These are phyloP conservation scores for Azolla pinnata DNA, from an alignment of 75 land plant species.

Conservation along the genomic window DNA sequence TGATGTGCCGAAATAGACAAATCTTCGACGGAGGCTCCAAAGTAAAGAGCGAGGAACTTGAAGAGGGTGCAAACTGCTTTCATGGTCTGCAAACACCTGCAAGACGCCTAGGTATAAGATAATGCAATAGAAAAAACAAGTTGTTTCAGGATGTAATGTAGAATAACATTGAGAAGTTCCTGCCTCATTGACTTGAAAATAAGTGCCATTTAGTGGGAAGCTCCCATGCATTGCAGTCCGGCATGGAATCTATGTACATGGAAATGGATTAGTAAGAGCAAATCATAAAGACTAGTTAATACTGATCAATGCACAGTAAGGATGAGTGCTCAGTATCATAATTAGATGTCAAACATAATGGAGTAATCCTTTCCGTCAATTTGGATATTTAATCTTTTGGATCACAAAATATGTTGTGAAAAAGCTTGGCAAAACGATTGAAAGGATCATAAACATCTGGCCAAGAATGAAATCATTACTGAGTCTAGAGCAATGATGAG, in stretches of 20 bases:
- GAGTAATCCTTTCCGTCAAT: too few species aligned
- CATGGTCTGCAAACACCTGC: constrained; percentile 80
- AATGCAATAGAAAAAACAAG: background rate
- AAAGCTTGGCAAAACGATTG: too few species aligned
- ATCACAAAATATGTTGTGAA: too few species aligned
- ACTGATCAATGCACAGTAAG: too few species aligned
- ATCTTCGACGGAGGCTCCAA: constrained; percentile 49
- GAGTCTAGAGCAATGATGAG: too few species aligned
- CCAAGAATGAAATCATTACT: too few species aligned
- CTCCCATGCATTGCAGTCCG: constrained; percentile 74
- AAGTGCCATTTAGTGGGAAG: constrained; percentile 83
- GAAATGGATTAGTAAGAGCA: background rate
- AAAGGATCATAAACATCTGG: too few species aligned
- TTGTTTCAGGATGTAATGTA: background rate
- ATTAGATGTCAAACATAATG: too few species aligned
- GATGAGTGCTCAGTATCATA: too few species aligned
- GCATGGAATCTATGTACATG: constrained; percentile 52
- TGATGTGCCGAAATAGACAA: constrained; percentile 62
- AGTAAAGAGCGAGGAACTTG: constrained; percentile 39
- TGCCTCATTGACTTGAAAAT: constrained; percentile 93
- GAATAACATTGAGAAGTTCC: background rate
- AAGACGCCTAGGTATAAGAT: background rate
- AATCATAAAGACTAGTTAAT: background rate
- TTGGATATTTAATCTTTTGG: too few species aligned
- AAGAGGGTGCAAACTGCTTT: constrained; percentile 45